Evolutionary conservation across 768 basidiomycete species (phyloP).

Genomic region (Boletus coccyginus): DNA sequence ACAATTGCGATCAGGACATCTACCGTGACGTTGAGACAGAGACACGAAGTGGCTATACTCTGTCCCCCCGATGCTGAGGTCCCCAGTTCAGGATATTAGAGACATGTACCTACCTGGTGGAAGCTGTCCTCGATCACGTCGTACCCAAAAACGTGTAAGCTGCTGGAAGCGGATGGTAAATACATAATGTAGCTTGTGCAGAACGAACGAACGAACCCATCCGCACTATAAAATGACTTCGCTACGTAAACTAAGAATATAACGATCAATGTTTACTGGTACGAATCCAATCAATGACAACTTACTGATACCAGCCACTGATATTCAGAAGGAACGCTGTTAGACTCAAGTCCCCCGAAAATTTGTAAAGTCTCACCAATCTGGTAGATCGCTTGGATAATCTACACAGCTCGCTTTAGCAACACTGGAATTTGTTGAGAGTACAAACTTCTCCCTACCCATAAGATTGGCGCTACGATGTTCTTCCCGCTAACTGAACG

Average conservation of each 20-base stretch:
- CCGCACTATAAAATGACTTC: neutral
- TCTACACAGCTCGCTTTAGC: neutral
- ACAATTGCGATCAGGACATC: conserved; percentile 9
- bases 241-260: neutral
- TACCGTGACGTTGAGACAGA: neutral
- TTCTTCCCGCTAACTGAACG: conserved; percentile 6
- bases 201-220: conserved; percentile 8
- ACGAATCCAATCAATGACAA: neutral
- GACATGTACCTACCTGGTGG: neutral
- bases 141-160: neutral
- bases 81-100: neutral
- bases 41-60: neutral
- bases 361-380: too few relatives aligned
- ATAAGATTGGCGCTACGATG: neutral
- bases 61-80: neutral
- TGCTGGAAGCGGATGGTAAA: neutral
- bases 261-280: neutral
- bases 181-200: neutral
- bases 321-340: neutral
- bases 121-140: neutral
- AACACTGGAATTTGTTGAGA: neutral
- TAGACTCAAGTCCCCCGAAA: neutral
- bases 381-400: neutral
- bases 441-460: conserved; percentile 2
- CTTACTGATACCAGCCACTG: conserved; percentile 2